phyloP scores from a whole-genome alignment of 2,329 filamentous ascomycete species.

The Trichoderma hamatum region DNA sequence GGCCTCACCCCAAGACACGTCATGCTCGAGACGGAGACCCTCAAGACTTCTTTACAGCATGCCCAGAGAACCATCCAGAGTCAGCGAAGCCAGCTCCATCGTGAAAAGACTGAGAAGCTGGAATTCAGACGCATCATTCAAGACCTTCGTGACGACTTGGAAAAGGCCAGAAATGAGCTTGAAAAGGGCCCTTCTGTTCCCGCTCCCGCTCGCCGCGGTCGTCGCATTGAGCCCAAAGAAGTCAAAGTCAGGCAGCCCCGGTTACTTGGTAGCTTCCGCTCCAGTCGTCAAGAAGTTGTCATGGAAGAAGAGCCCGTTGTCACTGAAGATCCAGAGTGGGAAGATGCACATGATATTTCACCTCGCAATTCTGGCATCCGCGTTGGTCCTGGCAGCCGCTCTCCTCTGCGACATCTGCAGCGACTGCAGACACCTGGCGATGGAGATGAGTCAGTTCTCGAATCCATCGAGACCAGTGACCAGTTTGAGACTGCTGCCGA shows the following conservation, averaged over 20 bases:
- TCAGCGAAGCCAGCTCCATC: slow-evolving; percentile 90
- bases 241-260: slow-evolving; percentile 83
- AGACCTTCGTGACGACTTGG: slow-evolving; percentile 90
- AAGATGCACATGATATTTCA: slow-evolving; percentile 65
- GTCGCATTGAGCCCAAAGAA: slow-evolving; percentile 65
- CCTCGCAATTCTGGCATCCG: slow-evolving; percentile 31
- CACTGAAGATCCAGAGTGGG: slow-evolving; percentile 80
- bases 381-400: background rate
- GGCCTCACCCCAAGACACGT: slow-evolving; percentile 82
- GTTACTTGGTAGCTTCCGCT: slow-evolving; percentile 75
- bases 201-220: slow-evolving; percentile 59
- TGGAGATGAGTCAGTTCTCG: background rate
- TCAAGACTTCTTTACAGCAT: slow-evolving; percentile 91
- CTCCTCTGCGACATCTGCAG: slow-evolving; percentile 5
- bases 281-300: slow-evolving; percentile 75
- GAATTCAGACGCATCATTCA: slow-evolving; percentile 94
- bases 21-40: slow-evolving; percentile 90
- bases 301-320: slow-evolving; percentile 70
- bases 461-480: slow-evolving; percentile 60
- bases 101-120: slow-evolving; percentile 97
- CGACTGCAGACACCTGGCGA: background rate
- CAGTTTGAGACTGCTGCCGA: slow-evolving; percentile 76
- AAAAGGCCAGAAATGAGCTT: slow-evolving; percentile 59
- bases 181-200: slow-evolving; percentile 47
- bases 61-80: slow-evolving; percentile 97